Conservation (phyloP, 805 yeast genomes). For the Ogataea nonfermentans region DNA sequence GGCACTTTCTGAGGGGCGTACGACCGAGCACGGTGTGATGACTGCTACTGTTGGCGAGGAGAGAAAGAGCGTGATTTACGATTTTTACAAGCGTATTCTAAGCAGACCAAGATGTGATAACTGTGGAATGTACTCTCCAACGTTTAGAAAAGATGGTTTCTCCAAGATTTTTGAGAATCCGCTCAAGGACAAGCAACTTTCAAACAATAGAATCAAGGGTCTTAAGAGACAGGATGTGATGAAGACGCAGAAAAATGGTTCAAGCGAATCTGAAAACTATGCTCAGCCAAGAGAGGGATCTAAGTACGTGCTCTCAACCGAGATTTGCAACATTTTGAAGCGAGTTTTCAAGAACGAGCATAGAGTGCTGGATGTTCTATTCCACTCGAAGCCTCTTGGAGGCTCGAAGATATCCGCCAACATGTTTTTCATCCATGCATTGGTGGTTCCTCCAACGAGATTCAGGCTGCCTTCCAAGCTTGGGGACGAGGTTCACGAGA, state of each 20-base stretch:
- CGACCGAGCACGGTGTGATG: slow-evolving; percentile 62
- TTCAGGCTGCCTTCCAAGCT: slow-evolving; percentile 95
- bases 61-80: slow-evolving; percentile 69
- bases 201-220: slow-evolving; percentile 83
- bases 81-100: slow-evolving; percentile 69
- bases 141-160: slow-evolving; percentile 92
- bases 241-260: slow-evolving; percentile 32
- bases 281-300: slow-evolving; percentile 68
- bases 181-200: slow-evolving; percentile 73
- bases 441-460: slow-evolving; percentile 95
- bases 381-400: slow-evolving; percentile 73
- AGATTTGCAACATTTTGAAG: slow-evolving; percentile 75
- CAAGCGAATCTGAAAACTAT: slow-evolving; percentile 35
- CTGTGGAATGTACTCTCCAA: slow-evolving; percentile 94
- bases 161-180: slow-evolving; percentile 89
- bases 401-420: slow-evolving; percentile 59
- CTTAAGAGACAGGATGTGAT: slow-evolving; percentile 70
- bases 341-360: slow-evolving; percentile 76
- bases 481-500: slow-evolving; percentile 96
- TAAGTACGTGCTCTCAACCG: slow-evolving; percentile 84
- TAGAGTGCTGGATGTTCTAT: slow-evolving; percentile 62
- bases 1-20: slow-evolving; percentile 75
- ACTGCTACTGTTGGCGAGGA: slow-evolving; percentile 88
- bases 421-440: slow-evolving; percentile 82
- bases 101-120: slow-evolving; percentile 89